Percentiles rank a stretch among this genome's conserved stretches.
phyloP scores from a whole-genome alignment of 2,329 filamentous ascomycete genomes.

The Stromatinia cepivora region DNA sequence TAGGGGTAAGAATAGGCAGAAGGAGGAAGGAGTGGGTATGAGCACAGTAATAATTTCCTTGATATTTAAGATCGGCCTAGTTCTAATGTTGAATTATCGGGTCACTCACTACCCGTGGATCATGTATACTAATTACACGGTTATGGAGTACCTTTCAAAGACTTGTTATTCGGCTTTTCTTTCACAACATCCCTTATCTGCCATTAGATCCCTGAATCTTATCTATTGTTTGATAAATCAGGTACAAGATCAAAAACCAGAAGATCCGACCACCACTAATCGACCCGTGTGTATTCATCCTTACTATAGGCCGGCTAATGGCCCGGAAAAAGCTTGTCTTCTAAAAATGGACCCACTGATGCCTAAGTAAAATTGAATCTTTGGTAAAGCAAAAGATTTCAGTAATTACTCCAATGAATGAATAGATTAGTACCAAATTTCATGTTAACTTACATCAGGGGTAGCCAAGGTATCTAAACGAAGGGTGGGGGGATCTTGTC shows the following conservation, averaged over 20 bases:
- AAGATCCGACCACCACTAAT: slow-evolving; percentile 1
- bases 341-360: background rate
- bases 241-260: slow-evolving; percentile 1
- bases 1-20: background rate
- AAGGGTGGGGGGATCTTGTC: background rate
- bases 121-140: background rate
- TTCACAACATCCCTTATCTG: background rate
- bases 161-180: background rate
- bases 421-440: background rate
- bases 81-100: background rate
- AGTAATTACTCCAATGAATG: background rate
- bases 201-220: background rate
- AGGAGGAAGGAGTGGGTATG: slow-evolving; percentile 4
- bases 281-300: slow-evolving; percentile 3
- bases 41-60: slow-evolving; percentile 1
- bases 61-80: slow-evolving; percentile 2
- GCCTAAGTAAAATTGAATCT: background rate
- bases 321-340: background rate
- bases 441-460: background rate
- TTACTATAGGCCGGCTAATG: background rate
- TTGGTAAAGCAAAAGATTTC: background rate
- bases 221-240: slow-evolving; percentile 2
- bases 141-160: background rate
- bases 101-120: background rate
- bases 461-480: slow-evolving; percentile 1